Percentiles rank a stretch among this genome's conserved stretches.
phyloP scores from a whole-genome alignment of 345 rosid species.

The Psidium friedrichsthalianum region DNA sequence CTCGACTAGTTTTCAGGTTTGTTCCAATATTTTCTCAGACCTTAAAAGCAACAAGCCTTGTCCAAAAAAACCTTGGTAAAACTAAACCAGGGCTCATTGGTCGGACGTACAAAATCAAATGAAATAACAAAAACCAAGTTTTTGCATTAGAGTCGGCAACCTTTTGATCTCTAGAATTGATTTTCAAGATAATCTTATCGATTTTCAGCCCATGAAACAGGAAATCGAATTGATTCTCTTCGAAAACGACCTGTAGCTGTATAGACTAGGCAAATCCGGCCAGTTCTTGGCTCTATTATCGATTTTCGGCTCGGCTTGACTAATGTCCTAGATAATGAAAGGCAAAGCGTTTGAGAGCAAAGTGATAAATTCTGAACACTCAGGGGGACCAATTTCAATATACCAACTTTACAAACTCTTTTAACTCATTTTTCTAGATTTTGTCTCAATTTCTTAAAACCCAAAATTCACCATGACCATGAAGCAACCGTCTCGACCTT shows the following conservation, averaged over 20 bases:
- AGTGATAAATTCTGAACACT: no score
- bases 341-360: neutral
- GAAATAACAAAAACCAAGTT: neutral
- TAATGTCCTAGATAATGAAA: neutral
- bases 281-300: neutral
- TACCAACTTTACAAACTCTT: no score
- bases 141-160: neutral
- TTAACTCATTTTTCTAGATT: no score
- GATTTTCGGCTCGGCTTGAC: neutral
- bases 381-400: no score
- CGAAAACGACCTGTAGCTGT: neutral
- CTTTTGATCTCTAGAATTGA: neutral
- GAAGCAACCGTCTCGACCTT: neutral
- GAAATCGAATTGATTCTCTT: neutral
- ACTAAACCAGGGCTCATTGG: neutral
- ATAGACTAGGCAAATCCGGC: neutral
- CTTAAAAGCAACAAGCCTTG: rapidly evolving
- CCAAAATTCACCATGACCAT: neutral
- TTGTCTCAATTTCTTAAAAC: neutral
- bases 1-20: rapidly evolving
- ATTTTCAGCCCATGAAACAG: neutral
- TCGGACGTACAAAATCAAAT: neutral
- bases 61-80: rapidly evolving
- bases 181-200: neutral
- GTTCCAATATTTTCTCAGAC: neutral